These are phyloP conservation scores for Hibiscus trionum DNA, from an alignment of 345 rosid genomes.

Conservation along the genomic window DNA sequence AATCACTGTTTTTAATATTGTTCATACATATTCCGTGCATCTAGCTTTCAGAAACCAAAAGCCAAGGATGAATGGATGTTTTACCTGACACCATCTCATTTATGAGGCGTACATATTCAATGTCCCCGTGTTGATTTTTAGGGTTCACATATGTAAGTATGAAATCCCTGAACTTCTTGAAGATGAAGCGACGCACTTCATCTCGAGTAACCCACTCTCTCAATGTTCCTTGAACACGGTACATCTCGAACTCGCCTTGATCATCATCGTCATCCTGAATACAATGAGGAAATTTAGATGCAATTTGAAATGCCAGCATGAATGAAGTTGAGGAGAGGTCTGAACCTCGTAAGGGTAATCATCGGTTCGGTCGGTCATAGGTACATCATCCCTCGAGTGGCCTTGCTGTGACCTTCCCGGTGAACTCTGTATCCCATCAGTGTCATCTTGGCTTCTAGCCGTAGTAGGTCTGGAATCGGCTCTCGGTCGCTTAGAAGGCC, in stretches of 20 bases:
- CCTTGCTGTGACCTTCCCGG: neutral
- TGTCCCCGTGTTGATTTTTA: conserved; percentile 57
- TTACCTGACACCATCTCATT: conserved; percentile 92
- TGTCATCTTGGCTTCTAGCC: neutral
- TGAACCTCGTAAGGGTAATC: neutral
- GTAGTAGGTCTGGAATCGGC: neutral
- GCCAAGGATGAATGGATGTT: neutral
- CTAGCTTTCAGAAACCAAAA: neutral
- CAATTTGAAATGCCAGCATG: neutral
- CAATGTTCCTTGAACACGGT: conserved; percentile 79
- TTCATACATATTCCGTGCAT: neutral
- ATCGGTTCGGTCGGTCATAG: neutral
- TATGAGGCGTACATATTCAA: conserved; percentile 70
- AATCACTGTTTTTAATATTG: neutral
- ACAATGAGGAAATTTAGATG: neutral
- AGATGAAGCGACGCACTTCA: conserved; percentile 90
- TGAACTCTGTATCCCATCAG: neutral
- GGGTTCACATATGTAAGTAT: conserved; percentile 67
- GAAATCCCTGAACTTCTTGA: conserved; percentile 82
- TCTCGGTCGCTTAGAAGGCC: neutral
- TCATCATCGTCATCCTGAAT: conserved; percentile 71
- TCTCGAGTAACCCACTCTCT: conserved; percentile 98
- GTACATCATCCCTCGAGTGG: neutral
- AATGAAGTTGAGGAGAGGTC: too few species aligned
- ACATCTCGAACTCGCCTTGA: conserved; percentile 86